Percentiles rank a stretch among this genome's conserved stretches.
phyloP scores from a whole-genome alignment of 1,139 yeast genomes.

The Trichomonascaceae sp. region DNA sequence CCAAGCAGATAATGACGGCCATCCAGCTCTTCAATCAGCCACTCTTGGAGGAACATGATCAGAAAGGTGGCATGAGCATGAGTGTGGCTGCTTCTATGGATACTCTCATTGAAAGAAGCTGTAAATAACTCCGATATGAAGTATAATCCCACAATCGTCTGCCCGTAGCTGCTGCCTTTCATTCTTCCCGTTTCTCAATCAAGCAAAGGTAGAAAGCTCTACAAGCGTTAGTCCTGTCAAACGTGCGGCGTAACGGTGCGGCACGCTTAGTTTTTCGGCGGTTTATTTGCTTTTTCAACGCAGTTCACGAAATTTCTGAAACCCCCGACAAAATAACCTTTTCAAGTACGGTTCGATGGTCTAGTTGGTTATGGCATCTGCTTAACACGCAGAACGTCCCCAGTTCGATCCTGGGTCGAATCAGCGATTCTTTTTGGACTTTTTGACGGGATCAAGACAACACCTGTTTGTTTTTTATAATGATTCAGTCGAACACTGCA shows the following conservation, averaged over 20 bases:
- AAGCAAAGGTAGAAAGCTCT: no score
- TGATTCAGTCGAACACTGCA: no score
- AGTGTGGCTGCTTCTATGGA: constrained; percentile 4
- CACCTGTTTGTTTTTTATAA: not conserved
- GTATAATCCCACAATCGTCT: no score
- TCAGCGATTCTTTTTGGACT: no score
- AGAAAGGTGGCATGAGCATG: constrained; percentile 1
- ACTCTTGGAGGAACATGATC: not conserved
- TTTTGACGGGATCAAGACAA: no score
- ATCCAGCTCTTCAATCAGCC: constrained; percentile 4
- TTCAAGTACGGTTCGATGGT: constrained; percentile 51
- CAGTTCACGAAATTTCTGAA: no score
- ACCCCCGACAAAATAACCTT: not conserved
- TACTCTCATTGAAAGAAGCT: constrained; percentile 2
- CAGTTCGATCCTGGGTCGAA: constrained; percentile 99
- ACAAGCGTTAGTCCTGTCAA: no score
- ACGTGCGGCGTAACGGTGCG: no score
- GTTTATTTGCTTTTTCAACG: no score
- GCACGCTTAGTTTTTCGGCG: no score
- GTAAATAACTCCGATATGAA: not conserved
- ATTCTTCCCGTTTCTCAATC: no score
- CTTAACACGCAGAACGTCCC: constrained; percentile 99
- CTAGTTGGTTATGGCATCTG: constrained; percentile 99
- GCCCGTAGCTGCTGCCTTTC: no score
- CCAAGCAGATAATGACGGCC: constrained; percentile 21